Conservation (phyloP, 768 basidiomycete species). For the Mycena vulgaris region DNA sequence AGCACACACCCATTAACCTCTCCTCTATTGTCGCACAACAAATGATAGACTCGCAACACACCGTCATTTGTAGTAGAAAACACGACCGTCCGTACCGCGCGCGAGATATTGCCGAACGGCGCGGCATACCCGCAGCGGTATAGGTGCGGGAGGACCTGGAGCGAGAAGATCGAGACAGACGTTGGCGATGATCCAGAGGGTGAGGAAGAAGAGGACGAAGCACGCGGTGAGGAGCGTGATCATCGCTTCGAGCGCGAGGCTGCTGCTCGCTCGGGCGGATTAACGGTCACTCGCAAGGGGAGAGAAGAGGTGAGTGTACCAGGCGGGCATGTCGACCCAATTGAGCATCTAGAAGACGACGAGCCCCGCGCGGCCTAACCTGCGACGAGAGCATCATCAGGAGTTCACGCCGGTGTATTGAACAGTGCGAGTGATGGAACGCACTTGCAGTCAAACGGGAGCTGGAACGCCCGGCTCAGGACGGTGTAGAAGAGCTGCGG, state of each 20-base stretch:
- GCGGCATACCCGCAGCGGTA: slow-evolving; percentile 78
- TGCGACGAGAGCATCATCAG: slow-evolving; percentile 25
- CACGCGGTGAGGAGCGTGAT: slow-evolving; percentile 67
- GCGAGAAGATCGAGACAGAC: slow-evolving; percentile 73
- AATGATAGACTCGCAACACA: no score
- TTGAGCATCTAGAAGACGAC: slow-evolving; percentile 79
- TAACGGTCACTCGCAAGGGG: background rate
- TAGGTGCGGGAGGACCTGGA: slow-evolving; percentile 69
- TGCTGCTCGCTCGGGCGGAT: slow-evolving; percentile 54
- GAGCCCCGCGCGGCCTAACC: slow-evolving; percentile 69
- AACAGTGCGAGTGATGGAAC: slow-evolving; percentile 36
- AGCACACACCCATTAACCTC: background rate
- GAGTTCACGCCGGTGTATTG: background rate
- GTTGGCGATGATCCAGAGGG: slow-evolving; percentile 76
- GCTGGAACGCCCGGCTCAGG: slow-evolving; percentile 71
- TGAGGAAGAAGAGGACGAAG: slow-evolving; percentile 73
- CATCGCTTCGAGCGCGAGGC: slow-evolving; percentile 75
- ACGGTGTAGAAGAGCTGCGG: slow-evolving; percentile 69
- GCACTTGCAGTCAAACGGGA: slow-evolving; percentile 66
- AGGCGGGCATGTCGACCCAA: slow-evolving; percentile 69
- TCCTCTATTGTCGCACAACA: slow-evolving; percentile 2
- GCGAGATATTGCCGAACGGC: slow-evolving; percentile 82
- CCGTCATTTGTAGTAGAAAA: slow-evolving; percentile 76
- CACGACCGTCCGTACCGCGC: slow-evolving; percentile 72
- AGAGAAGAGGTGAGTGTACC: slow-evolving; percentile 53